Base-by-base conservation (phyloP, 345 rosid genomes). In the Melaleuca quinquenervia region DNA sequence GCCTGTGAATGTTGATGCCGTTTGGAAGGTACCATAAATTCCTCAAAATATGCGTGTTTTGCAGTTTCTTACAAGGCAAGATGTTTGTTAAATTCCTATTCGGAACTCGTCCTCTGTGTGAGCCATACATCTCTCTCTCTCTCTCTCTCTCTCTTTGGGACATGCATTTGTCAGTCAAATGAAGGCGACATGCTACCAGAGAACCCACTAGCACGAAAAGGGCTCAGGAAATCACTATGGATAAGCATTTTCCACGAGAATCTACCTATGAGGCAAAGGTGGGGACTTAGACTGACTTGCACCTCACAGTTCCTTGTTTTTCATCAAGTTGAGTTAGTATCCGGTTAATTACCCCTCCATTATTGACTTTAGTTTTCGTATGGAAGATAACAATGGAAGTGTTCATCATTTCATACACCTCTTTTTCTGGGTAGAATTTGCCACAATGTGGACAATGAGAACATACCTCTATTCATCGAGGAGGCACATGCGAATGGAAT, bases 401-500 rank as follows among this genome's bases (percentile, higher is more conserved):
- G 78, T 18, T 32, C 2, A 70, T 70, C 78, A 70, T 70, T 45
- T 70, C 24, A 62, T 70, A 18, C 45, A 6, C 24, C 20, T 82
- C n/a, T 44, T 18, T 26, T 50, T 70, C 9, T 70, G 48, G 44
- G 26, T 24, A 95, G 99, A 86, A 95, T 94, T 90, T 98, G 93
- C 89, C 95, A 94, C 84, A 96, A 95, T 78, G 99, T 96, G 83
- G 91, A 97, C 82, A 93, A 94, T 89, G 83, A 20, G 76, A 94
- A 97, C 89, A 93, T 95, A 32, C 75, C 92, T 52, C 95, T 94
- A 85, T 96, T 94, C 87, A 92, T 95, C 60, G 96, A 94, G 83
- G 94, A 92, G 88, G 99, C 98, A 88, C 92, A 90, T 78, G 96
- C 93, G 86, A 98, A 96, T 87, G 96, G 98, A 27, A 84, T 96